These are phyloP conservation scores for Botrytis deweyae DNA, from an alignment of 2,329 filamentous ascomycete genomes.

Conservation along the genomic window DNA sequence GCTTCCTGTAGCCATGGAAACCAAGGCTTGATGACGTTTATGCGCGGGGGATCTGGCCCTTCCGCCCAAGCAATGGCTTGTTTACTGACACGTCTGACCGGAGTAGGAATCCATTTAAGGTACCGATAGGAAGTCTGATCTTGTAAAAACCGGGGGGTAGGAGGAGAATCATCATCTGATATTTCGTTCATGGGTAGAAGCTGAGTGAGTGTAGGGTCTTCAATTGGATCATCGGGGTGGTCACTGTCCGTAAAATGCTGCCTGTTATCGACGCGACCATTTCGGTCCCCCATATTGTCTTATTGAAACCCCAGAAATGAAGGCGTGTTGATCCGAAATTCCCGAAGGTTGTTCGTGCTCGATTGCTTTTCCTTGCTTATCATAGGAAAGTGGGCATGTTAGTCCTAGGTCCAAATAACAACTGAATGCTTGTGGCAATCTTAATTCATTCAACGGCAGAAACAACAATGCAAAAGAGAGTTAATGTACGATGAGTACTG, in stretches of 20 bases:
- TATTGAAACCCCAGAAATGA: background rate
- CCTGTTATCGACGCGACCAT: conserved; percentile 30
- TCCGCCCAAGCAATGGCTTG: conserved; percentile 51
- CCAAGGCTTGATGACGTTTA: conserved; percentile 55
- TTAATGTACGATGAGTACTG: background rate
- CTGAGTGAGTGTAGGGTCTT: conserved; percentile 31
- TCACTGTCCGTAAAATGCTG: conserved; percentile 28
- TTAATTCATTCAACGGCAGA: background rate
- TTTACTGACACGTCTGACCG: conserved; percentile 48
- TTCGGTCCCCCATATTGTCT: conserved; percentile 19
- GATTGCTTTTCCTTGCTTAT: background rate
- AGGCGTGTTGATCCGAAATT: conserved; percentile 7
- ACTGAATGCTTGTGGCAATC: background rate
- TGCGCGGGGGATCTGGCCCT: conserved; percentile 55
- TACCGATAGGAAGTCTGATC: conserved; percentile 48
- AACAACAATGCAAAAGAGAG: background rate
- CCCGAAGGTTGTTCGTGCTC: background rate
- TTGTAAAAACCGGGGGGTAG: conserved; percentile 61
- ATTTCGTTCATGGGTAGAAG: conserved; percentile 46
- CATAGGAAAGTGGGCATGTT: background rate
- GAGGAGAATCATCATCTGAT: conserved; percentile 44
- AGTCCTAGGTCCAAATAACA: background rate
- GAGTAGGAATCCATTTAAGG: conserved; percentile 60
- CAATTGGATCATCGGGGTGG: conserved; percentile 39
- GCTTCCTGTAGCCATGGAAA: conserved; percentile 67